A percentile compares a stretch with the other conserved stretches of the same genome.
Conservation (phyloP, 23 red algal genomes). For the Rhodosorus marinus region DNA sequence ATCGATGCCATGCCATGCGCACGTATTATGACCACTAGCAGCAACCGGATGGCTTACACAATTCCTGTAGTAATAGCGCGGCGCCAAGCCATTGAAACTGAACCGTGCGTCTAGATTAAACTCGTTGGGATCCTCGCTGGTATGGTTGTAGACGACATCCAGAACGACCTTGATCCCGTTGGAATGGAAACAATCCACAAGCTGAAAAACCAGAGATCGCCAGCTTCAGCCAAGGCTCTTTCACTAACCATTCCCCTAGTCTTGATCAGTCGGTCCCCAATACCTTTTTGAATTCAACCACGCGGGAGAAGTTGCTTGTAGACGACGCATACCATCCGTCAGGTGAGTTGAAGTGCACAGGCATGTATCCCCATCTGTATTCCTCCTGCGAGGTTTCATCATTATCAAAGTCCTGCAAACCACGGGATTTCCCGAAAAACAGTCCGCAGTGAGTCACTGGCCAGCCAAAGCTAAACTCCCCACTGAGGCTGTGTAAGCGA, state of each 20-base stretch:
- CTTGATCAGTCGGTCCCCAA: too few relatives aligned
- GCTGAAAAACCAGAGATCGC: too few relatives aligned
- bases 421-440: too few relatives aligned
- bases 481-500: too few relatives aligned
- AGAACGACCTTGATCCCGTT: conserved; percentile 74
- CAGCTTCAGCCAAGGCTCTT: too few relatives aligned
- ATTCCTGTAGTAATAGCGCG: conserved; percentile 68
- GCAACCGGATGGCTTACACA: conserved; percentile 51
- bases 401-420: conserved; percentile 85
- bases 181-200: conserved; percentile 41
- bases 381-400: conserved; percentile 12
- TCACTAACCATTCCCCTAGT: too few relatives aligned
- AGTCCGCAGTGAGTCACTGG: too few relatives aligned
- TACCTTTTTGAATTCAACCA: conserved; percentile 86
- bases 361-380: conserved; percentile 94
- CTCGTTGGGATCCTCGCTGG: conserved; percentile 62
- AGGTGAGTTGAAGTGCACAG: conserved; percentile 74
- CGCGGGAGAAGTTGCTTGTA: conserved; percentile 24
- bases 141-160: conserved; percentile 96
- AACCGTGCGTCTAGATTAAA: conserved; percentile 76
- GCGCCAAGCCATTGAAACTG: conserved; percentile 64
- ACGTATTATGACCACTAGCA: conserved; percentile 33
- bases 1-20: conserved; percentile 4
- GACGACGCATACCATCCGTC: conserved; percentile 67
- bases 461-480: too few relatives aligned